phyloP scores from a whole-genome alignment of 1,284 basidiomycete genomes.

The Ceratobasidium sp. region DNA sequence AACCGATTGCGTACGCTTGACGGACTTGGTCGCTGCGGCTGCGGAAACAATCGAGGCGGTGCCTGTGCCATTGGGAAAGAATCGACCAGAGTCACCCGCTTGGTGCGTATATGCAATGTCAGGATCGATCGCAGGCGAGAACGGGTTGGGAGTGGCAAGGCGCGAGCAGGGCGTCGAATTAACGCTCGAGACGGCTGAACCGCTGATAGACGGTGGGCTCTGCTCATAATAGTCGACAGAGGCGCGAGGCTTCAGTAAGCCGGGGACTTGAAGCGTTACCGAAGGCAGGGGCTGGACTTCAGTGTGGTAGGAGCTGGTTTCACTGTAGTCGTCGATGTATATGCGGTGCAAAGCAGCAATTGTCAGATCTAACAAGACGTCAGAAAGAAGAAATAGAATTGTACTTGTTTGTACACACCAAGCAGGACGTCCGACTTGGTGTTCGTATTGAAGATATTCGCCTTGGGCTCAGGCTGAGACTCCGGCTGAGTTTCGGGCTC shows the following conservation, averaged over 20 bases:
- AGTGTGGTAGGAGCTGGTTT: not conserved
- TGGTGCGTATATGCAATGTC: conserved; percentile 19
- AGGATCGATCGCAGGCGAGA: conserved; percentile 18
- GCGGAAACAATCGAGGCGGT: not conserved
- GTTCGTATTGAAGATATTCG: conserved; percentile 15
- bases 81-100: not conserved
- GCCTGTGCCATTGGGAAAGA: not conserved
- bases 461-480: conserved; percentile 8
- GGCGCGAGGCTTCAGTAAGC: not conserved
- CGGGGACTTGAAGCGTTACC: not conserved
- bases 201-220: conserved; percentile 16
- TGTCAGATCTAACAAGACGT: conserved; percentile 22
- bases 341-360: conserved; percentile 30
- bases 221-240: not conserved
- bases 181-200: conserved; percentile 6
- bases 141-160: conserved; percentile 11
- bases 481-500: conserved; percentile 4
- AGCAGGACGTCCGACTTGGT: conserved; percentile 32
- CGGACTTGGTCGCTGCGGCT: not conserved
- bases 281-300: not conserved
- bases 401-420: conserved; percentile 27
- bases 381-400: not conserved
- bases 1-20: conserved; percentile 8
- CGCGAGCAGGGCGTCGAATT: conserved; percentile 21
- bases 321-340: conserved; percentile 25